Base-by-base conservation (phyloP, 192 early-diverging fungal genomes). In the Phlyctochytrium planicorne region DNA sequence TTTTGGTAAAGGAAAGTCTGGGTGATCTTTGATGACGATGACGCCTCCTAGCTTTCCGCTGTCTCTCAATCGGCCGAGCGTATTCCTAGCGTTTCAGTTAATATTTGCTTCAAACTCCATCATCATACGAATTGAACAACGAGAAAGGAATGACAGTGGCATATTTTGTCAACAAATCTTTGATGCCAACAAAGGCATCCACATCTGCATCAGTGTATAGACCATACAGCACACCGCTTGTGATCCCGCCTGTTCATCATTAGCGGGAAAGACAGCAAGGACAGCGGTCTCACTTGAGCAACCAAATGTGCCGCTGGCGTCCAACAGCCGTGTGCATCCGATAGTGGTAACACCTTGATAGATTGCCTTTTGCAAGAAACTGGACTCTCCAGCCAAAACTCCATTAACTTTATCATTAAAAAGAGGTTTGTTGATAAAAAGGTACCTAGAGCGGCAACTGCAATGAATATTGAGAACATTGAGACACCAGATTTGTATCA, bases 141-240 rank as follows among this genome's bases (percentile, higher is more conserved):
- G 74, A 62, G 63, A 87, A 90, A 3, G 86, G 85, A 25, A 91
- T 62, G 23, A 91, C 63, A n/a, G 85, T 62, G 14, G 87, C 79
- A 72, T 84, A 90, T 30, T 81, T 71, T 6, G 71, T 73, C 25
- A 67, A 59, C 2, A 81, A 60, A 1, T 56, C 62, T 1, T 56
- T 27, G 16, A 70, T 61, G n/a, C 32, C 65, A 2, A 76, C 47
- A 72, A 91, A 89, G 1, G 65, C 53, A 2, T 75, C 60, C 20
- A 91, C 70, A 25, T 86, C 87, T 3, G 65, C 62, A 30, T 76
- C 70, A 6, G 73, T 80, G 12, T 78, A 64, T 0, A 85, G 62
- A 61, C 67, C 68, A 59, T 84, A 89, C 24, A 91, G 62, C 3
- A 91, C 80, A 10, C 90, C 90, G 20, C 69, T 76, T 24, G 83